A percentile compares a stretch with the other conserved stretches of the same genome.
These are phyloP conservation scores for Myriosclerotinia duriaeana DNA, from an alignment of 2,329 filamentous ascomycete species.

Conservation along the genomic window DNA sequence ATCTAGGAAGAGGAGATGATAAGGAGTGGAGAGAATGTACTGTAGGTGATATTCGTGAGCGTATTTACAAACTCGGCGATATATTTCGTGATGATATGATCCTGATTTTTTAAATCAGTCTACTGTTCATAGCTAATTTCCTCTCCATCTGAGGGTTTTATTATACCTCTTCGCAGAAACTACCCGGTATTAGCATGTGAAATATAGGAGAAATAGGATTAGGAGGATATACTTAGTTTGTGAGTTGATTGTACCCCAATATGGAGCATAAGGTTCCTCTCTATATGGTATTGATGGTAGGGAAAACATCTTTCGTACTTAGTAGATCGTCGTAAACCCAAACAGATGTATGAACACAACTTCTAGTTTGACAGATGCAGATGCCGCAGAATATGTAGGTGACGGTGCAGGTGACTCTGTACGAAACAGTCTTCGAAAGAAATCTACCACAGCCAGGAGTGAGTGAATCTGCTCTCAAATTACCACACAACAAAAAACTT, in stretches of 20 bases:
- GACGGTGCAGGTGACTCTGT: too few relatives aligned
- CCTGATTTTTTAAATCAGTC: conserved; percentile 42
- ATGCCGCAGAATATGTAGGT: background rate
- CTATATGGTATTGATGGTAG: conserved; percentile 32
- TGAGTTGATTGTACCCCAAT: conserved; percentile 35
- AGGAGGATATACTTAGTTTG: conserved; percentile 27
- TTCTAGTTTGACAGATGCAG: background rate
- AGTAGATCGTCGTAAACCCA: background rate
- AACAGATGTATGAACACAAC: background rate
- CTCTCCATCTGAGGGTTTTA: background rate
- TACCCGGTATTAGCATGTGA: conserved; percentile 21
- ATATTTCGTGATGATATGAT: conserved; percentile 53
- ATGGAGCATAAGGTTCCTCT: conserved; percentile 32
- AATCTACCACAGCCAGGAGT: background rate
- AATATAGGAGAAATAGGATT: background rate
- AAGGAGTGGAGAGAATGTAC: conserved; percentile 39
- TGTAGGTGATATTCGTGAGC: conserved; percentile 51
- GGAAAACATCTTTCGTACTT: conserved; percentile 4
- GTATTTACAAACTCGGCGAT: conserved; percentile 56
- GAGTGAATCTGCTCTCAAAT: background rate
- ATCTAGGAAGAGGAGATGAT: conserved; percentile 8
- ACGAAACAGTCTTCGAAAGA: too few relatives aligned
- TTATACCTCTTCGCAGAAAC: conserved; percentile 41
- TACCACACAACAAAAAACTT: background rate
- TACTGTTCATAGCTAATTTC: background rate